Evolutionary conservation across 1,284 basidiomycete genomes (phyloP).

Genomic region (Heliocybe sulcata): DNA sequence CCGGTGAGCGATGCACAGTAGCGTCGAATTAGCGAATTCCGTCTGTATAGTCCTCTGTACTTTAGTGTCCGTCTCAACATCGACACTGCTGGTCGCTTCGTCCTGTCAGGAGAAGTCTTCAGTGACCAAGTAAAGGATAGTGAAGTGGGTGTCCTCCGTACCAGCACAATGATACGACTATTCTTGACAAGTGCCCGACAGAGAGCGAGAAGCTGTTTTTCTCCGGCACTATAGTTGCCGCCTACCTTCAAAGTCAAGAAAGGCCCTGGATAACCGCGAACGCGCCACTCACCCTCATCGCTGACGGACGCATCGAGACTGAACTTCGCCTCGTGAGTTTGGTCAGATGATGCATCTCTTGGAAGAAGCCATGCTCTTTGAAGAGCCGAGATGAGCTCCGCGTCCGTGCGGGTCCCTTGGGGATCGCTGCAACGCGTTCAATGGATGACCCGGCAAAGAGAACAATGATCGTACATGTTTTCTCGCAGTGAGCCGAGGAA

Average conservation of each 20-base stretch:
- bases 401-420: background rate
- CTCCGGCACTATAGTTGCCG: conserved; percentile 70
- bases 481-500: conserved; percentile 11
- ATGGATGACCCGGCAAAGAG: background rate
- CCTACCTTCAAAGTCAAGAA: conserved; percentile 26
- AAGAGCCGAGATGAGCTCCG: background rate
- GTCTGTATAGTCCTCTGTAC: conserved; percentile 69
- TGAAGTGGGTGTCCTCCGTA: conserved; percentile 14
- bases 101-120: conserved; percentile 28
- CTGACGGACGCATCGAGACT: conserved; percentile 2
- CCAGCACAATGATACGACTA: conserved; percentile 64
- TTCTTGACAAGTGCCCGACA: conserved; percentile 67
- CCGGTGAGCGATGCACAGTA: conserved; percentile 73
- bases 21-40: conserved; percentile 55
- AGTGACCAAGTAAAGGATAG: conserved; percentile 3
- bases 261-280: conserved; percentile 3
- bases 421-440: background rate
- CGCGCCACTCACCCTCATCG: conserved; percentile 12
- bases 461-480: background rate
- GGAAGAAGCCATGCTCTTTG: background rate
- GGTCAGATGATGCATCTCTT: background rate
- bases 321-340: conserved; percentile 1
- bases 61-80: conserved; percentile 76
- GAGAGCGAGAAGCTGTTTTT: conserved; percentile 73
- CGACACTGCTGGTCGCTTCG: conserved; percentile 83